Percentiles rank a stretch among this genome's conserved stretches.
phyloP scores from a whole-genome alignment of 2,329 filamentous ascomycete species.

The Monosporascus sp. region DNA sequence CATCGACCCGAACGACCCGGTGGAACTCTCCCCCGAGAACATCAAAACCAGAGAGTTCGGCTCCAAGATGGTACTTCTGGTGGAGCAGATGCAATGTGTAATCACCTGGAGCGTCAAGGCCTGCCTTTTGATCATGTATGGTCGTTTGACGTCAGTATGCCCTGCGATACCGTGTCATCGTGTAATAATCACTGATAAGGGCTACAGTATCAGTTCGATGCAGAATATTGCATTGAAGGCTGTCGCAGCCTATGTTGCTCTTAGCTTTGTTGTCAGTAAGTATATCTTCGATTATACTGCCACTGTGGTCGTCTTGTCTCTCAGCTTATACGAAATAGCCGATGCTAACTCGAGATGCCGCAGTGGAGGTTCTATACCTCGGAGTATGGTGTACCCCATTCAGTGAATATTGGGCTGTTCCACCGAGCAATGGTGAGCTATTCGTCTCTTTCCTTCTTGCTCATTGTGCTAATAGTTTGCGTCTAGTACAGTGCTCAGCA shows the following conservation, averaged over 20 bases:
- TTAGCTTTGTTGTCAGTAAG: conserved; percentile 40
- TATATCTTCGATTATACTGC: neutral
- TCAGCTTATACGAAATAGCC: too few relatives aligned
- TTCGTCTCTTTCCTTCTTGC: neutral
- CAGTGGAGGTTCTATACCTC: conserved; percentile 42
- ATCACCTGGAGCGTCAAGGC: conserved; percentile 52
- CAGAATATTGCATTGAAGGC: conserved; percentile 44
- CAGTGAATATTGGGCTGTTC: conserved; percentile 52
- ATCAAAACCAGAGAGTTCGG: conserved; percentile 40
- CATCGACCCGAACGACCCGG: conserved; percentile 43
- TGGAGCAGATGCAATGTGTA: conserved; percentile 57
- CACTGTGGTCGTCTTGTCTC: neutral
- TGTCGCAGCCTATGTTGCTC: conserved; percentile 40
- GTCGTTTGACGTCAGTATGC: conserved; percentile 43
- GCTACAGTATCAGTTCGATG: conserved; percentile 36
- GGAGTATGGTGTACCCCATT: conserved; percentile 54
- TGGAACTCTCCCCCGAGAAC: conserved; percentile 38
- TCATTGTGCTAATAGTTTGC: conserved; percentile 1
- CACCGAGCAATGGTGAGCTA: conserved; percentile 41
- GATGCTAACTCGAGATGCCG: neutral
- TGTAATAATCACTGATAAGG: neutral
- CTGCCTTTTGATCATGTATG: conserved; percentile 53
- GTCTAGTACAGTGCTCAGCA: conserved; percentile 49
- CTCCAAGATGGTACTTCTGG: conserved; percentile 58
- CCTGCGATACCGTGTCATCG: neutral